Conservation (phyloP, 2,329 filamentous ascomycete genomes). For the Cladosporium colombiae region DNA sequence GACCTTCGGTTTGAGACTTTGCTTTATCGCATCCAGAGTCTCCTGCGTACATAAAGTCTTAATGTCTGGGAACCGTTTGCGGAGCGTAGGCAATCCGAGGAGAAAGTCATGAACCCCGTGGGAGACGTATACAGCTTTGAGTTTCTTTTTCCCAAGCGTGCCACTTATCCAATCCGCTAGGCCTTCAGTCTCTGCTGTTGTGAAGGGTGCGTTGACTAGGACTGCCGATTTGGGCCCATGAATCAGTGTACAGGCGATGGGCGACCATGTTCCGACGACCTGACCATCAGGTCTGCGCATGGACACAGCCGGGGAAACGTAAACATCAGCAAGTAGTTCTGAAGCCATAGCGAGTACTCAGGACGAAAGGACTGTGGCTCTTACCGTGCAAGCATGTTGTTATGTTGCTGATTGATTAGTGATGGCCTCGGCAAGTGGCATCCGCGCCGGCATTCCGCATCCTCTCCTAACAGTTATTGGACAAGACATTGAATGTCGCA, state of each 20-base stretch:
- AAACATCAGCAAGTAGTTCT: neutral
- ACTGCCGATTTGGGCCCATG: neutral
- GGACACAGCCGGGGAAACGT: neutral
- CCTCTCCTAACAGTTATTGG: neutral
- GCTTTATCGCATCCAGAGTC: neutral
- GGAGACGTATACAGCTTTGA: neutral
- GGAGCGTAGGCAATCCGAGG: neutral
- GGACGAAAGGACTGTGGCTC: neutral
- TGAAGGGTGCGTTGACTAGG: neutral
- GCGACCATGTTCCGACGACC: neutral
- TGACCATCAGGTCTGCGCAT: neutral
- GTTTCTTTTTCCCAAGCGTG: neutral
- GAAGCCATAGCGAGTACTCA: neutral
- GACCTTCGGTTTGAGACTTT: neutral
- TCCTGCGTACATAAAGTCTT: neutral
- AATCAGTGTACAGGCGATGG: neutral
- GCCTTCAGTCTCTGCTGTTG: neutral
- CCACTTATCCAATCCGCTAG: neutral
- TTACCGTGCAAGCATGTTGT: neutral
- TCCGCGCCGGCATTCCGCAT: neutral
- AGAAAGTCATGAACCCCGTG: neutral
- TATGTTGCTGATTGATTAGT: neutral
- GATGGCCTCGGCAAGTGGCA: neutral
- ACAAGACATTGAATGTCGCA: no score
- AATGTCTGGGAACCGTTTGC: neutral